Conservation (phyloP, 164 flowering plant genomes). For the Cinnamomum chago region DNA sequence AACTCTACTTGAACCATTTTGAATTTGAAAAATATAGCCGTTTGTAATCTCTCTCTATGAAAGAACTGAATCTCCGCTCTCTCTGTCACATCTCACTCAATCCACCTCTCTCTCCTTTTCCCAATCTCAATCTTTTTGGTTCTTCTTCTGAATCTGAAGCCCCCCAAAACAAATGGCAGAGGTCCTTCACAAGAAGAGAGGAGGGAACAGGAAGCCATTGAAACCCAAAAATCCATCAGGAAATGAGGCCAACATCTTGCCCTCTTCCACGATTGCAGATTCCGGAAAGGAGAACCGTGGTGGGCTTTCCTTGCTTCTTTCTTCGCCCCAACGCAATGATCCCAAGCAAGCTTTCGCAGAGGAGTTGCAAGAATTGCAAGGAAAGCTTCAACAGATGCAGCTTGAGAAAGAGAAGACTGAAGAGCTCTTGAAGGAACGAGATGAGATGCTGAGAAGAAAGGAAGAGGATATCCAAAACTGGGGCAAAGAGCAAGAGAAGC, state of each 20-base stretch:
- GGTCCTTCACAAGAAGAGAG: constrained; percentile 28
- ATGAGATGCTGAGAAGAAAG: constrained; percentile 55
- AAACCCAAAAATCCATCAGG: constrained; percentile 47
- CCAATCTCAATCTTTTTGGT: constrained; percentile 6
- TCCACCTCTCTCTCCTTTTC: background rate
- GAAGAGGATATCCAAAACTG: constrained; percentile 56
- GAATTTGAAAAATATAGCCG: constrained; percentile 47
- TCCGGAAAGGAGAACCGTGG: constrained; percentile 51
- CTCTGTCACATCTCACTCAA: background rate
- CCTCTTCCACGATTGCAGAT: constrained; percentile 20
- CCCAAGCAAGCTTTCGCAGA: constrained; percentile 47
- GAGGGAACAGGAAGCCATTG: constrained; percentile 47
- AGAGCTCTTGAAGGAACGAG: constrained; percentile 58
- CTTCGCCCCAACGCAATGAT: constrained; percentile 23
- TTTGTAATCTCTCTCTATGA: constrained; percentile 15
- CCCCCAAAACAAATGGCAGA: constrained; percentile 14
- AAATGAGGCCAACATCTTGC: constrained; percentile 44
- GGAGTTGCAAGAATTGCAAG: constrained; percentile 69
- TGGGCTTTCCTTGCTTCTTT: constrained; percentile 36
- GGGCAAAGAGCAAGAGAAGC: constrained; percentile 63
- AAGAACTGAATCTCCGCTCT: background rate
- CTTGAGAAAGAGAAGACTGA: constrained; percentile 82
- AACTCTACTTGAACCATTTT: constrained; percentile 6
- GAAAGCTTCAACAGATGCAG: constrained; percentile 53
- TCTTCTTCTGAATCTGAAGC: constrained; percentile 20